phyloP scores from a whole-genome alignment of 148 eudicot species.

The Arbutus unedo region DNA sequence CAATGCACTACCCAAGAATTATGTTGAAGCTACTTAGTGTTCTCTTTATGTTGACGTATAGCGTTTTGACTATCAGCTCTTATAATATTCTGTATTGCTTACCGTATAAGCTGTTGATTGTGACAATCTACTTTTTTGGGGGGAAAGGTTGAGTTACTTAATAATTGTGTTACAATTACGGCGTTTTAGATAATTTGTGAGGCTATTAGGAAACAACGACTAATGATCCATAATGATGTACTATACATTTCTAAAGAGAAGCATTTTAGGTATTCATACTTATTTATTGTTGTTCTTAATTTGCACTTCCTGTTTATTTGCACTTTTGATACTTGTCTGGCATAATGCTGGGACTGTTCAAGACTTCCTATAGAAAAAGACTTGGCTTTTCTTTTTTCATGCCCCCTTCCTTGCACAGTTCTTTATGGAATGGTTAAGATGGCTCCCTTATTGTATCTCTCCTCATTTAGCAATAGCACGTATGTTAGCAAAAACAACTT shows the following conservation, averaged over 20 bases:
- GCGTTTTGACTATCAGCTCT: not conserved
- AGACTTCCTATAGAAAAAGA: not conserved
- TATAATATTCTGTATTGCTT: not conserved
- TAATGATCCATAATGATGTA: not conserved
- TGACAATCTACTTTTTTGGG: not conserved
- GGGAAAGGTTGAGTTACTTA: not conserved
- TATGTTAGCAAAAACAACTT: not conserved
- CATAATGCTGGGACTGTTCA: not conserved
- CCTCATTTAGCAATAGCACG: not conserved
- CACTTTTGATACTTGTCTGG: not conserved
- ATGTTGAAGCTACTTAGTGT: not conserved
- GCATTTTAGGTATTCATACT: not conserved
- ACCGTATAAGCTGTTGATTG: not conserved
- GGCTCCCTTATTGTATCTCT: not conserved
- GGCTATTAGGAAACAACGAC: not conserved
- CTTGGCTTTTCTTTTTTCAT: not conserved
- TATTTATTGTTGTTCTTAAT: not conserved
- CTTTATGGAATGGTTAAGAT: constrained; percentile 2
- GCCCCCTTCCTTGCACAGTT: not conserved
- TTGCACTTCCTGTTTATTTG: not conserved
- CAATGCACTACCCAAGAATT: not conserved
- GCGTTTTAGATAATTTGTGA: not conserved
- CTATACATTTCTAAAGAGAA: not conserved
- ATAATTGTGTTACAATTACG: not conserved
- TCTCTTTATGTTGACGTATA: not conserved